phyloP scores from a whole-genome alignment of 768 basidiomycete genomes.

The Mycena kentingensis region DNA sequence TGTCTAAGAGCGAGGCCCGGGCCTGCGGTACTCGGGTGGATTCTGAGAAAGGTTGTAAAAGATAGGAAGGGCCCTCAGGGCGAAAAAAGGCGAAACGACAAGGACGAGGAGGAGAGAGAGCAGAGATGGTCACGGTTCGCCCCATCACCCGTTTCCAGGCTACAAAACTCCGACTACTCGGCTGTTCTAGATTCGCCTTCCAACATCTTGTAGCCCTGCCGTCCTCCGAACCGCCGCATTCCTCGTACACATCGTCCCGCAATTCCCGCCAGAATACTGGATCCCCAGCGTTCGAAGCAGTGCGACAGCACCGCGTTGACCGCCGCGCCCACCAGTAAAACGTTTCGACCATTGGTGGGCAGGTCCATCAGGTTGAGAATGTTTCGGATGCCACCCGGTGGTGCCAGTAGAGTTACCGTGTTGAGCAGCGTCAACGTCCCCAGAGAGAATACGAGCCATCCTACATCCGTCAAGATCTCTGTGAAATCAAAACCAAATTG shows the following conservation, averaged over 20 bases:
- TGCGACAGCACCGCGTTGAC: conserved; percentile 72
- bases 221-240: conserved; percentile 79
- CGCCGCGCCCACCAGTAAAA: conserved; percentile 66
- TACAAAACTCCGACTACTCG: conserved; percentile 14
- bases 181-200: conserved; percentile 52
- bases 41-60: conserved; percentile 38
- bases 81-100: conserved; percentile 31
- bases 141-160: not conserved
- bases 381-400: conserved; percentile 57
- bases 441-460: conserved; percentile 81
- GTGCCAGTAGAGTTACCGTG: conserved; percentile 71
- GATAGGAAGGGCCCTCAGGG: conserved; percentile 52
- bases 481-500: conserved; percentile 1
- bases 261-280: conserved; percentile 54
- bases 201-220: conserved; percentile 84
- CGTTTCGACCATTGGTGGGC: conserved; percentile 65
- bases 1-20: conserved; percentile 42
- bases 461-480: conserved; percentile 39
- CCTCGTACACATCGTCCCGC: conserved; percentile 66
- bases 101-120: conserved; percentile 29
- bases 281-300: conserved; percentile 80
- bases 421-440: conserved; percentile 70
- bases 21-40: conserved; percentile 44
- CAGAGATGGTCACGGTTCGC: not conserved
- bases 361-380: conserved; percentile 79